Evolutionary conservation across 495 filamentous ascomycete genomes (phyloP).

Genomic region (Tuber brumale): DNA sequence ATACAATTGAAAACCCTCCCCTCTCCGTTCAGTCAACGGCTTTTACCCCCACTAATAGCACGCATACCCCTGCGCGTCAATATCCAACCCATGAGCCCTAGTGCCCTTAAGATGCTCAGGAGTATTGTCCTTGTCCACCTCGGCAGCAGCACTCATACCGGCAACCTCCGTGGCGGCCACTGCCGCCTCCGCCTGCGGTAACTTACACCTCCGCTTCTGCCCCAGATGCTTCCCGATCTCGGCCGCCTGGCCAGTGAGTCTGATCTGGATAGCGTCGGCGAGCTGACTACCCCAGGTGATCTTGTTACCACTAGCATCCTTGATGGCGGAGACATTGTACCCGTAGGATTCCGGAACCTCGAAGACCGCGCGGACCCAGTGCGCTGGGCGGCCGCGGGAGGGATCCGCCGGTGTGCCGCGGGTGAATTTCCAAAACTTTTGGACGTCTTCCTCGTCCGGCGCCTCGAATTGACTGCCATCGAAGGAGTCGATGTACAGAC

Average conservation of each 20-base stretch:
- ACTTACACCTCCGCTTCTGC: not conserved
- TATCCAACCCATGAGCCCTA: not conserved
- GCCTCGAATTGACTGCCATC: slow-evolving; percentile 14
- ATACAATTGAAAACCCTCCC: not conserved
- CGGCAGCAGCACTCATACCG: not conserved
- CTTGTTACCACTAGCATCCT: slow-evolving; percentile 15
- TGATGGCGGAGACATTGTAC: slow-evolving; percentile 15
- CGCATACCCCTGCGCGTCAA: not conserved
- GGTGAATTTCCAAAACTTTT: slow-evolving; percentile 17
- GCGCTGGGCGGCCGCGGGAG: not conserved
- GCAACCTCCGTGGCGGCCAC: not conserved
- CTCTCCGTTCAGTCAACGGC: not conserved
- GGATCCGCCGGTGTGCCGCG: slow-evolving; percentile 11
- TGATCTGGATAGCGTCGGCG: slow-evolving; percentile 15
- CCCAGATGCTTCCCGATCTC: not conserved
- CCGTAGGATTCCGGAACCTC: slow-evolving; percentile 12
- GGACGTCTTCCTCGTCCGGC: slow-evolving; percentile 13
- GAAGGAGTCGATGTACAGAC: slow-evolving; percentile 13
- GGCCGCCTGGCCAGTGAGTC: slow-evolving; percentile 11
- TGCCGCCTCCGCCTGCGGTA: not conserved
- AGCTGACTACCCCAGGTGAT: slow-evolving; percentile 18
- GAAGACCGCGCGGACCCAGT: slow-evolving; percentile 22
- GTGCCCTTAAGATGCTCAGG: not conserved
- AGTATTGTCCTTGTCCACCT: not conserved
- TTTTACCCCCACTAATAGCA: not conserved